Percentiles rank a stretch among this genome's conserved stretches.
These are phyloP conservation scores for Allomyces macrogynus DNA, from an alignment of 192 early-diverging fungal genomes.

Conservation along the genomic window DNA sequence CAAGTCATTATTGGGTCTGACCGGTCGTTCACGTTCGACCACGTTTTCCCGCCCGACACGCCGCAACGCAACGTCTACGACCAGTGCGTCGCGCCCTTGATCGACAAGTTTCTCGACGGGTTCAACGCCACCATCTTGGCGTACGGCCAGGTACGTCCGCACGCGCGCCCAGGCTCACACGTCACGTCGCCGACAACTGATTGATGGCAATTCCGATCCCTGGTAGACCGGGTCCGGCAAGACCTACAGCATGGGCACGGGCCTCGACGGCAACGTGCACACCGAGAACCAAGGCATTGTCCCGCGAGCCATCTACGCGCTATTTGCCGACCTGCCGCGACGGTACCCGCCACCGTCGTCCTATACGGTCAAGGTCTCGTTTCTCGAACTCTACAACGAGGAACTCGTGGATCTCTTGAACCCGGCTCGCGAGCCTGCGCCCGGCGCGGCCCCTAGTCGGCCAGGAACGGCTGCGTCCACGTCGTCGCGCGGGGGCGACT, in stretches of 20 bases:
- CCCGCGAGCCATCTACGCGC: conserved; percentile 42
- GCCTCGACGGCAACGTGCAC: conserved; percentile 7
- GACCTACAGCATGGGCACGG: conserved; percentile 9
- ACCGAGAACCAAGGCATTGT: conserved; percentile 35
- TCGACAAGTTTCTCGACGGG: conserved; percentile 53
- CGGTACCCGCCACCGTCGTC: conserved; percentile 2
- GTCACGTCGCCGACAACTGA: background rate
- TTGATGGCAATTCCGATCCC: background rate
- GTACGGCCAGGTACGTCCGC: conserved; percentile 19
- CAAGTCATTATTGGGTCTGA: conserved; percentile 42
- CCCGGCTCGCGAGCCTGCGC: conserved; percentile 18
- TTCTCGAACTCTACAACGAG: conserved; percentile 94
- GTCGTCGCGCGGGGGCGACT: conserved; percentile 70
- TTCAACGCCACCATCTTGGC: conserved; percentile 36
- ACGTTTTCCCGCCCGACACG: conserved; percentile 35
- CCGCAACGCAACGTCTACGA: conserved; percentile 36
- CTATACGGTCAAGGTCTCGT: conserved; percentile 50
- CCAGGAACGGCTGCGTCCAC: conserved; percentile 44
- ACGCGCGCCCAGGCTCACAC: too few relatives aligned
- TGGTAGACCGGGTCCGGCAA: conserved; percentile 9
- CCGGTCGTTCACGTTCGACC: conserved; percentile 47
- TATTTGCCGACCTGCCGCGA: conserved; percentile 21
- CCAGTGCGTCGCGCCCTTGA: conserved; percentile 29
- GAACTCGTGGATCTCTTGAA: conserved; percentile 80
- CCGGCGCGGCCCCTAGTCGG: conserved; percentile 14